Evolutionary conservation across 2,329 filamentous ascomycete genomes (phyloP).

Genomic region (Phyllosticta ampelicida): DNA sequence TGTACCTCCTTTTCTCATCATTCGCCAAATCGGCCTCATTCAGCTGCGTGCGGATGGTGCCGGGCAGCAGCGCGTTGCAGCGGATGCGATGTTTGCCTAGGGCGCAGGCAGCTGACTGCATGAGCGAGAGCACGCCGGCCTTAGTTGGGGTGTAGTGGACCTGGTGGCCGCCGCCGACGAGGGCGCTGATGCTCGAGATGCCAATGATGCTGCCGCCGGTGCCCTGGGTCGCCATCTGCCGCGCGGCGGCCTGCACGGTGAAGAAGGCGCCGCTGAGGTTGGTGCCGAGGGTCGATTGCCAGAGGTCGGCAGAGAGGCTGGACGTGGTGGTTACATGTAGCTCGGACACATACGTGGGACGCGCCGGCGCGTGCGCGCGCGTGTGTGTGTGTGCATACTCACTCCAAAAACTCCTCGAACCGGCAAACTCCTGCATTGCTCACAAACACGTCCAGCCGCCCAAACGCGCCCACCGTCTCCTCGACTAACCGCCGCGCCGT

Average conservation of each 20-base stretch:
- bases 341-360: too few relatives aligned
- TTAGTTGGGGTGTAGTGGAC: conserved; percentile 86
- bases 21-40: conserved; percentile 75
- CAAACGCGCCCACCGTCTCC: conserved; percentile 51
- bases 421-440: conserved; percentile 83
- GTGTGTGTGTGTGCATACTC: not conserved
- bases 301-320: conserved; percentile 57
- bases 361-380: not conserved
- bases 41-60: conserved; percentile 72
- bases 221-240: conserved; percentile 61
- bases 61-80: conserved; percentile 75
- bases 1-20: conserved; percentile 60
- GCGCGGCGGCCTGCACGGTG: conserved; percentile 71
- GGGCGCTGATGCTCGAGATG: conserved; percentile 60
- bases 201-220: conserved; percentile 69
- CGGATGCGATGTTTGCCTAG: conserved; percentile 65
- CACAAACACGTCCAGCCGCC: conserved; percentile 56
- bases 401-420: conserved; percentile 77
- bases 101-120: conserved; percentile 74
- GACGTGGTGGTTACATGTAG: too few relatives aligned
- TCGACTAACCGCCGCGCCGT: conserved; percentile 60
- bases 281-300: conserved; percentile 60
- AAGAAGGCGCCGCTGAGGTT: conserved; percentile 89
- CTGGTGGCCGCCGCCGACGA: conserved; percentile 68
- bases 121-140: conserved; percentile 67